Percentiles rank a stretch among this genome's conserved stretches.
phyloP scores from a whole-genome alignment of 2,329 filamentous ascomycete genomes.

The Aplosporella prunicola region DNA sequence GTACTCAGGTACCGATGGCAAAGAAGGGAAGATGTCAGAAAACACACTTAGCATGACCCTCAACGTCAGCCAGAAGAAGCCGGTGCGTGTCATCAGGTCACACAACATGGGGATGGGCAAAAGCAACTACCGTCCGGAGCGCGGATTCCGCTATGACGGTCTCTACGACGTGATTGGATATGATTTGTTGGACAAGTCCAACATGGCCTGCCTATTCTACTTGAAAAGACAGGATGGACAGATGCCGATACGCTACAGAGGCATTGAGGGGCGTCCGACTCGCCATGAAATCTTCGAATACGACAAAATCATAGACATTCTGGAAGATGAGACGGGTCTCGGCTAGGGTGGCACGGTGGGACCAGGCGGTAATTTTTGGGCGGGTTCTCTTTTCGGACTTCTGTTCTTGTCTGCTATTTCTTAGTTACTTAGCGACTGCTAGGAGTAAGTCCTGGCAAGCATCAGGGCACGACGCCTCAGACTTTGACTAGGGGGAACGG shows the following conservation, averaged over 20 bases:
- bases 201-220: constrained; percentile 40
- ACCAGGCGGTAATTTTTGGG: too few relatives aligned
- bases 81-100: constrained; percentile 44
- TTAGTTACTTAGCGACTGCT: too few relatives aligned
- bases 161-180: constrained; percentile 40
- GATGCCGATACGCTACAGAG: constrained; percentile 37
- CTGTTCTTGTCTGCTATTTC: too few relatives aligned
- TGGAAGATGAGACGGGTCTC: too few relatives aligned
- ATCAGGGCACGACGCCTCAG: too few relatives aligned
- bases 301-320: constrained; percentile 7
- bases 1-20: constrained; percentile 44
- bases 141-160: constrained; percentile 50
- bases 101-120: constrained; percentile 24
- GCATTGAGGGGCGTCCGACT: constrained; percentile 36
- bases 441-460: too few relatives aligned
- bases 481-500: too few relatives aligned
- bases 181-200: constrained; percentile 30
- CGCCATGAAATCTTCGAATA: constrained; percentile 22
- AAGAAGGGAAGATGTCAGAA: constrained; percentile 21
- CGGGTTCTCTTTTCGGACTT: too few relatives aligned
- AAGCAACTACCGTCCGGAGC: constrained; percentile 35
- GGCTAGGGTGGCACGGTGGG: too few relatives aligned
- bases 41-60: constrained; percentile 37
- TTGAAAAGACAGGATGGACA: constrained; percentile 37
- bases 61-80: constrained; percentile 23